Conservation (phyloP, 2,329 filamentous ascomycete species). For the Fusarium oligoseptatum region DNA sequence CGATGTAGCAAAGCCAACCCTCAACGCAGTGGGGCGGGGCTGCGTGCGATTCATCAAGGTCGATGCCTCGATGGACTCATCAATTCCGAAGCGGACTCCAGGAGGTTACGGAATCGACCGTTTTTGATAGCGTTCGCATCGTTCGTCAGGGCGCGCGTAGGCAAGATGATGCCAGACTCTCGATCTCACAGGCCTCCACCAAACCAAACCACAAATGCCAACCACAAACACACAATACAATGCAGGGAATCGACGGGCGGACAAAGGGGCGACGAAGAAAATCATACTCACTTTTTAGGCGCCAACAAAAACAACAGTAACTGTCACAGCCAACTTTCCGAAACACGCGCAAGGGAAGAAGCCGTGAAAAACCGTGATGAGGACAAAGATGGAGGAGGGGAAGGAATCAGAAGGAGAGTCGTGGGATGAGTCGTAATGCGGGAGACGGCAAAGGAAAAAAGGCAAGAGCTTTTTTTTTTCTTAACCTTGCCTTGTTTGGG, state of each 20-base stretch:
- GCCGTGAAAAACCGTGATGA: conserved; percentile 57
- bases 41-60: background rate
- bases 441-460: conserved; percentile 48
- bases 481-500: conserved; percentile 51
- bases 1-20: conserved; percentile 3
- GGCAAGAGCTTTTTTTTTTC: conserved; percentile 54
- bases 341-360: conserved; percentile 64
- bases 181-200: conserved; percentile 35
- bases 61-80: background rate
- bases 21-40: background rate
- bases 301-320: conserved; percentile 64
- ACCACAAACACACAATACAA: conserved; percentile 24
- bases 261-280: conserved; percentile 31
- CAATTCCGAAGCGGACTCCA: background rate
- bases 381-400: conserved; percentile 51
- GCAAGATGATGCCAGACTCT: conserved; percentile 24
- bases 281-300: conserved; percentile 66
- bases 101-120: background rate
- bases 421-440: conserved; percentile 52
- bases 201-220: conserved; percentile 30
- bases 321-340: conserved; percentile 58
- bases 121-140: conserved; percentile 6
- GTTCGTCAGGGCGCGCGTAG: conserved; percentile 23
- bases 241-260: conserved; percentile 35
- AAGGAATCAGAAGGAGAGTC: conserved; percentile 52